Conservation (phyloP, 495 filamentous ascomycete genomes). For the Chaetomidium leptoderma region DNA sequence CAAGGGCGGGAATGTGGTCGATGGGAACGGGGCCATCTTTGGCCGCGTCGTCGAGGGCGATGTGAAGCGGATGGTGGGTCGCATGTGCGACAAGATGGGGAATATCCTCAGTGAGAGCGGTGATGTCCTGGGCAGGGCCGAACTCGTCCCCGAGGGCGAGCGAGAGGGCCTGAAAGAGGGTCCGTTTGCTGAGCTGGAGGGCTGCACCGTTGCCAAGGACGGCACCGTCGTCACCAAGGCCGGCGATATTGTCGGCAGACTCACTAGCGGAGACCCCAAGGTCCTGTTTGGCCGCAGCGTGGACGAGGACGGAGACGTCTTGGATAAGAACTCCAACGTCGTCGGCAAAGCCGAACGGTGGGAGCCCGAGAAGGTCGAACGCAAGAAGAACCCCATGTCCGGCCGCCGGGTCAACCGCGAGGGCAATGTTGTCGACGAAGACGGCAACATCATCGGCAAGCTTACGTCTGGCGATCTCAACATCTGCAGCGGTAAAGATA, state of each 20-base stretch:
- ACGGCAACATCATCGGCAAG: slow-evolving; percentile 76
- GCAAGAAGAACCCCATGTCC: slow-evolving; percentile 55
- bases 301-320: slow-evolving; percentile 78
- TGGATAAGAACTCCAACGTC: slow-evolving; percentile 76
- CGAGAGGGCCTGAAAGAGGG: slow-evolving; percentile 66
- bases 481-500: slow-evolving; percentile 68
- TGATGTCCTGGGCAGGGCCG: slow-evolving; percentile 71
- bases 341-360: slow-evolving; percentile 79
- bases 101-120: slow-evolving; percentile 78
- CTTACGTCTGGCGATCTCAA: slow-evolving; percentile 69
- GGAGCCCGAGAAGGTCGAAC: slow-evolving; percentile 71
- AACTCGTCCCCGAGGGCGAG: slow-evolving; percentile 71
- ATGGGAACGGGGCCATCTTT: slow-evolving; percentile 65
- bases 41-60: slow-evolving; percentile 75
- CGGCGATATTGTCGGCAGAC: slow-evolving; percentile 67
- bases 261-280: slow-evolving; percentile 68
- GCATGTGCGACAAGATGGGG: slow-evolving; percentile 77
- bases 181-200: slow-evolving; percentile 72
- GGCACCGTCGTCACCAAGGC: slow-evolving; percentile 60
- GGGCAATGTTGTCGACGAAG: slow-evolving; percentile 74
- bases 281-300: slow-evolving; percentile 68
- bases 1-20: slow-evolving; percentile 80
- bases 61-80: slow-evolving; percentile 62
- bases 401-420: slow-evolving; percentile 76
- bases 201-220: slow-evolving; percentile 67